Conservation (phyloP, 257 asterid genomes). For the Scutellaria barbata region DNA sequence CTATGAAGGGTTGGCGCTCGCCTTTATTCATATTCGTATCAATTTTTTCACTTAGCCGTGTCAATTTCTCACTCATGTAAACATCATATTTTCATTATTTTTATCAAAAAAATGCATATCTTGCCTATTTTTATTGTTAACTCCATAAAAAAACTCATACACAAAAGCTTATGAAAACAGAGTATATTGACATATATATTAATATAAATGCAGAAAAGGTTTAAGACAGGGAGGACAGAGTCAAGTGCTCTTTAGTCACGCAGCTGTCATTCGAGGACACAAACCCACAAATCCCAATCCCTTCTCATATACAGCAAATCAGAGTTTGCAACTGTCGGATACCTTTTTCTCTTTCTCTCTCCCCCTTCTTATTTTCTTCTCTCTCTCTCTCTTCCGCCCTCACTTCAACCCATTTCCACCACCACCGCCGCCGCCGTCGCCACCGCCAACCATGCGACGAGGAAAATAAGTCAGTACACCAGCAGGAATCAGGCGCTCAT, state of each 20-base stretch:
- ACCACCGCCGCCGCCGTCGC: not conserved
- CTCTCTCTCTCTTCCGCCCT: not conserved
- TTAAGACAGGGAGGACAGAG: conserved; percentile 72
- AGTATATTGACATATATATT: not conserved
- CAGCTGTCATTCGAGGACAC: conserved; percentile 93
- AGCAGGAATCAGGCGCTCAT: not conserved
- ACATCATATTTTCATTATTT: too few relatives aligned
- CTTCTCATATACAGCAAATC: conserved; percentile 66
- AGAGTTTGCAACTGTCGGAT: conserved; percentile 87
- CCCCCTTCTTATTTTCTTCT: conserved; percentile 17
- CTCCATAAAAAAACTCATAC: too few relatives aligned
- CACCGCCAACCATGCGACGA: conserved; percentile 12
- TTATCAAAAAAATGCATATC: too few relatives aligned
- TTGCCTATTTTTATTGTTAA: too few relatives aligned
- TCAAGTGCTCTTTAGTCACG: conserved; percentile 77
- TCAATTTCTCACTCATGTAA: too few relatives aligned
- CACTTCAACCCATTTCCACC: not conserved
- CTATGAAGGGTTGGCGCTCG: too few relatives aligned
- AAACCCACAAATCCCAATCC: conserved; percentile 49
- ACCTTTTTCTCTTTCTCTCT: conserved; percentile 36
- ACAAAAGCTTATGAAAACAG: too few relatives aligned
- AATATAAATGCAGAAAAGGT: conserved; percentile 32
- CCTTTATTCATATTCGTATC: too few relatives aligned
- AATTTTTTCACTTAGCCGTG: too few relatives aligned
- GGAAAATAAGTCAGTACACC: not conserved